A percentile compares a stretch with the other conserved stretches of the same genome.
Evolutionary conservation across 805 yeast species (phyloP).

Genomic region (Pichia nakasei): DNA sequence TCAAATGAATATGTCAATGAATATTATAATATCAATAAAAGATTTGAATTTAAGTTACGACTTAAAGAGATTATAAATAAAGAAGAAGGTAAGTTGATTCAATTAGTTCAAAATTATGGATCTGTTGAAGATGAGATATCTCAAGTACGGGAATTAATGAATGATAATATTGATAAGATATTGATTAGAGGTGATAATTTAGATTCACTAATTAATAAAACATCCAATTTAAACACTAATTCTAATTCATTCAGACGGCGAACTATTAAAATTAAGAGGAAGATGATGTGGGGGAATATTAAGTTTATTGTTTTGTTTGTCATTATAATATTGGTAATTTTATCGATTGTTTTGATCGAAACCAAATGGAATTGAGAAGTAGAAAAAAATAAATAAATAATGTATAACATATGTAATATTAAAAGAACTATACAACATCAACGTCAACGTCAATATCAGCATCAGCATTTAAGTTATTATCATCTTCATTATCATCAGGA

Average conservation of each 20-base stretch:
- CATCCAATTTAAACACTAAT: conserved; percentile 59
- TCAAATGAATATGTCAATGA: conserved; percentile 34
- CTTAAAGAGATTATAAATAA: conserved; percentile 48
- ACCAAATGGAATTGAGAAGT: conserved; percentile 29
- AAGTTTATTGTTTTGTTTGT: conserved; percentile 31
- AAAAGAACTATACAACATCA: not conserved
- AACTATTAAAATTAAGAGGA: conserved; percentile 53
- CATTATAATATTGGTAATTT: conserved; percentile 17
- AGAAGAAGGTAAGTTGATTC: conserved; percentile 41
- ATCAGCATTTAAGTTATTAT: conserved; percentile 8
- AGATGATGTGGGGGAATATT: conserved; percentile 61
- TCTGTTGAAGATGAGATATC: conserved; percentile 44
- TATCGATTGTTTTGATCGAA: conserved; percentile 40
- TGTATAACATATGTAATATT: conserved; percentile 1
- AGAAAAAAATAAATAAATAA: not conserved
- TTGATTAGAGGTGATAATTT: conserved; percentile 74
- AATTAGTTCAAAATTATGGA: conserved; percentile 28
- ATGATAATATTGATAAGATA: conserved; percentile 62
- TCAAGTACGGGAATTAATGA: conserved; percentile 60
- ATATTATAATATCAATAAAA: conserved; percentile 16
- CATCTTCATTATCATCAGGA: not conserved
- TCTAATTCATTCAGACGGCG: conserved; percentile 63
- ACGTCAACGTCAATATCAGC: conserved; percentile 12
- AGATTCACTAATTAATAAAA: conserved; percentile 64
- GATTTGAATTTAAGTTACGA: conserved; percentile 42